Evolutionary conservation across 2,329 filamentous ascomycete genomes (phyloP), one percentile per base, ranked within the genome.

Genomic region (Myotisia sp.): DNA sequence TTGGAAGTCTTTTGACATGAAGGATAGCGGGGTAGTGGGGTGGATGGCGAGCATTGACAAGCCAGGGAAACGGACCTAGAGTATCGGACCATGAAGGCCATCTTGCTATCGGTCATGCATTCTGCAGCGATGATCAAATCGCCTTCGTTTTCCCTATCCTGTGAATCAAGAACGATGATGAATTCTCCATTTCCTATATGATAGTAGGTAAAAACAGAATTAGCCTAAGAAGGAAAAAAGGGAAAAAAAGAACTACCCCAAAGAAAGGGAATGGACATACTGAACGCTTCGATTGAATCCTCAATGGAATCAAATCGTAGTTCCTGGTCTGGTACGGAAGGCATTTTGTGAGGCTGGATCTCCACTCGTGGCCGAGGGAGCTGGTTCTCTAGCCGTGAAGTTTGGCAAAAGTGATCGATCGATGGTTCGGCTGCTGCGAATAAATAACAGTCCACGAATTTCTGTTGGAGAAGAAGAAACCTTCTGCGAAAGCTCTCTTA

Each of bases 71-170:
- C 13, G 17, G n/a, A 65, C 63, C 63, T 84, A 24, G 81, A 80
- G 66, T 93, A 75, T 50, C 85, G 83, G 58, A 98, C 74, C 71
- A 98, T 78, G 67, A 94, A 98, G 49, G 85, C 83, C 76, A 92
- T 92, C 62, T 95, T 87, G 44, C 81, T 71, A 16, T 85, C 70
- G 6, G 87, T 93, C 44, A 94, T 64, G 50, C 79, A 71, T 46
- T 84, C 67, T 42, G 85, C 87, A 45, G 90, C 83, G 53, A 95
- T 92, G 59, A 95, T 94, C 31, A 98, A 74, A 63, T 98, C 90
- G 58, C 86, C 90, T 70, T 98, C 90, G 59, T 98, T 98, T 60
- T 98, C 90, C 58, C 90, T 86, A 42, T 77, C 74, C 44, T 84
- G 76, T 47, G 83, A 81, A 65, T 98, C 90, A 51, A 98, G 82